These are phyloP conservation scores for Rosa rugosa DNA, from an alignment of 306 rosid genomes.

Conservation along the genomic window DNA sequence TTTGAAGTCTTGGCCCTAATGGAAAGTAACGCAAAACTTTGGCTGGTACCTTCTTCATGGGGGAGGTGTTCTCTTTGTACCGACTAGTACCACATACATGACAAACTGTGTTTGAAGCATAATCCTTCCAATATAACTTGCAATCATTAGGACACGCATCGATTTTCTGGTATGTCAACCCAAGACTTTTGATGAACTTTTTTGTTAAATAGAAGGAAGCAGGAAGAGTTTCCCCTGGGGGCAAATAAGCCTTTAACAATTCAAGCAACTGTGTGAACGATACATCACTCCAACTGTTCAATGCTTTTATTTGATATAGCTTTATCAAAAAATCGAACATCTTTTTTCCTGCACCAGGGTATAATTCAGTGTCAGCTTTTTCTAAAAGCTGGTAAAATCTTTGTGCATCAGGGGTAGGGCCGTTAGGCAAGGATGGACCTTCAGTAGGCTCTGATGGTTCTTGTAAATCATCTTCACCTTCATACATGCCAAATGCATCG, in stretches of 20 bases:
- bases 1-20: too few species aligned
- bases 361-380: neutral
- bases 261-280: neutral
- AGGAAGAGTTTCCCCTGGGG: too few species aligned
- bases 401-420: neutral
- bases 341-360: neutral
- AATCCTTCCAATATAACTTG: neutral
- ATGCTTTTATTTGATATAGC: neutral
- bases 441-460: neutral
- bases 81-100: neutral
- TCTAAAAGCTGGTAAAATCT: neutral
- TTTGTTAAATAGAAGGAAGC: neutral
- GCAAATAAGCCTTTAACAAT: neutral
- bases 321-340: neutral
- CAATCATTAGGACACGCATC: neutral
- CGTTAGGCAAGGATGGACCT: neutral
- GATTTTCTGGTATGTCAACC: too few species aligned
- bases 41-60: too few species aligned
- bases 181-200: neutral
- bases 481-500: neutral
- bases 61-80: too few species aligned
- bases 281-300: neutral
- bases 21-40: too few species aligned
- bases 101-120: neutral
- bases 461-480: neutral